These are phyloP conservation scores for Rhododendron henanense DNA, from an alignment of 148 eudicot species.

Conservation along the genomic window DNA sequence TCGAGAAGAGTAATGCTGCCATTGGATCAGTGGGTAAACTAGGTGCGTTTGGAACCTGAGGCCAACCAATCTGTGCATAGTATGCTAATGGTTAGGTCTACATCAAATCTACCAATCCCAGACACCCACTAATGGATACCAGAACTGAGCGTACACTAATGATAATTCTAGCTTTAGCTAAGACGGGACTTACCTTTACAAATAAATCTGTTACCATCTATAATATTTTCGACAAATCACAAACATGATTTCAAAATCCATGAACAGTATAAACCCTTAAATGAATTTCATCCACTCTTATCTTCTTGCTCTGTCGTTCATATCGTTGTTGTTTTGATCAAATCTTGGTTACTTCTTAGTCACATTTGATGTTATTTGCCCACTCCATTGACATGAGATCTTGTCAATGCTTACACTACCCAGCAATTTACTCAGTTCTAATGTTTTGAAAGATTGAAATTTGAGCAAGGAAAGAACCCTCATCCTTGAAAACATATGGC, in stretches of 20 bases:
- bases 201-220: not conserved
- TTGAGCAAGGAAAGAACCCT: not conserved
- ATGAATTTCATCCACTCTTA: not conserved
- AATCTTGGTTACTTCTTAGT: not conserved
- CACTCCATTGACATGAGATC: not conserved
- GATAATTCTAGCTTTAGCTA: not conserved
- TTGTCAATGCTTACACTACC: not conserved
- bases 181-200: not conserved
- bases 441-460: not conserved
- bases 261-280: not conserved
- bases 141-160: not conserved
- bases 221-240: not conserved
- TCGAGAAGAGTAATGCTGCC: not conserved
- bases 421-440: not conserved
- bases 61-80: not conserved
- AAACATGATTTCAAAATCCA: not conserved
- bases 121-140: not conserved
- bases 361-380: not conserved
- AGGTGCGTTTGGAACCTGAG: not conserved
- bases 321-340: not conserved
- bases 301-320: not conserved
- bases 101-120: not conserved
- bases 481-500: constrained; percentile 6
- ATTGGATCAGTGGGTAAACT: not conserved
- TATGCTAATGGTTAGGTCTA: not conserved